Conservation (phyloP, 805 yeast species). For the Candida boidinii region DNA sequence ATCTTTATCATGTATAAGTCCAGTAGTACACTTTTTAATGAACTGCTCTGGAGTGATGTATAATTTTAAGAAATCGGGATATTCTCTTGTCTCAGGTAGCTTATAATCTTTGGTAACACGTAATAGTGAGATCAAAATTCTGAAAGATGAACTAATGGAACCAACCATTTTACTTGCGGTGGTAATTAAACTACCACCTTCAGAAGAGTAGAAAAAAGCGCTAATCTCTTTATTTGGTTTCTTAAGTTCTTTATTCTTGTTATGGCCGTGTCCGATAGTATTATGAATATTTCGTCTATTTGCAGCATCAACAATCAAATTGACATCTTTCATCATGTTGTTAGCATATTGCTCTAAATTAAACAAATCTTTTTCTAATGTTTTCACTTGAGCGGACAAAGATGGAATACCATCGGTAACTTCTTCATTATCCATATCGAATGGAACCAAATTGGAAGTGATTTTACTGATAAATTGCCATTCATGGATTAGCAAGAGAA, state of each 20-base stretch:
- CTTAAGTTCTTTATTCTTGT: slow-evolving; percentile 11
- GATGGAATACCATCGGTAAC: slow-evolving; percentile 25
- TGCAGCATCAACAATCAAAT: slow-evolving; percentile 39
- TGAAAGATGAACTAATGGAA: slow-evolving; percentile 35
- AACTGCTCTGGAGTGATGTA: slow-evolving; percentile 53
- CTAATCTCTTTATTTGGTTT: slow-evolving; percentile 1
- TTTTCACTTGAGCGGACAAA: slow-evolving; percentile 34
- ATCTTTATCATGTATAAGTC: slow-evolving; percentile 37
- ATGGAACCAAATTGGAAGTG: slow-evolving; percentile 13
- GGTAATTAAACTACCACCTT: slow-evolving; percentile 42
- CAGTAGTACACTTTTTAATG: slow-evolving; percentile 51
- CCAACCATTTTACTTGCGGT: slow-evolving; percentile 39
- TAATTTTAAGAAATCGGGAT: slow-evolving; percentile 55
- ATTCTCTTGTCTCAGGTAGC: slow-evolving; percentile 48
- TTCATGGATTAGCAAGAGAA: slow-evolving; percentile 57
- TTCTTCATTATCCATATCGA: slow-evolving; percentile 20
- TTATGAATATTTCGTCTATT: slow-evolving; percentile 11
- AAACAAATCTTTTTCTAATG: slow-evolving; percentile 37
- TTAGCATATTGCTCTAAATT: slow-evolving; percentile 48
- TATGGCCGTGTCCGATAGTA: slow-evolving; percentile 6
- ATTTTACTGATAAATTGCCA: slow-evolving; percentile 23
- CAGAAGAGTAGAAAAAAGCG: slow-evolving; percentile 48
- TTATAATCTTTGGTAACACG: slow-evolving; percentile 60
- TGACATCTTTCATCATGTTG: slow-evolving; percentile 56
- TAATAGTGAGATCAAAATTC: slow-evolving; percentile 48